These are phyloP conservation scores for Ceratocystiopsis brevicomis DNA, from an alignment of 2,329 filamentous ascomycete species.

Conservation along the genomic window DNA sequence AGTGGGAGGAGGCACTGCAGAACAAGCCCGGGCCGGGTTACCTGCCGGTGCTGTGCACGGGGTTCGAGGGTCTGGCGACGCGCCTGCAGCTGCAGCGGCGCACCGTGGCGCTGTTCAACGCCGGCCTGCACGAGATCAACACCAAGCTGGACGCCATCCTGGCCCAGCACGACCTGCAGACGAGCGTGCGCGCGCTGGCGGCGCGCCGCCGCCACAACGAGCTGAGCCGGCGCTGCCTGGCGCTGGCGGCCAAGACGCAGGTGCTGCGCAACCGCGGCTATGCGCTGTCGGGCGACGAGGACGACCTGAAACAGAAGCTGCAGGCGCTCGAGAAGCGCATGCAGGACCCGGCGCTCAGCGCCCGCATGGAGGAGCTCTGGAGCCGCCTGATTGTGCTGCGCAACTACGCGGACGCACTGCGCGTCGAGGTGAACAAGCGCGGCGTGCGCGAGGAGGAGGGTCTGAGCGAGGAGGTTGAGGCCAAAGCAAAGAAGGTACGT, in stretches of 20 bases:
- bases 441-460: slow-evolving; percentile 35
- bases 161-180: slow-evolving; percentile 57
- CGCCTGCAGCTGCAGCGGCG: slow-evolving; percentile 54
- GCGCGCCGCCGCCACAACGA: slow-evolving; percentile 54
- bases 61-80: slow-evolving; percentile 52
- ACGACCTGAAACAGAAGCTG: slow-evolving; percentile 56
- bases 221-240: slow-evolving; percentile 53
- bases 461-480: slow-evolving; percentile 50
- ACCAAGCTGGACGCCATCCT: slow-evolving; percentile 52
- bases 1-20: slow-evolving; percentile 69
- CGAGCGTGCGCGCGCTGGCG: slow-evolving; percentile 53
- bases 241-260: slow-evolving; percentile 62
- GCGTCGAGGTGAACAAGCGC: slow-evolving; percentile 54
- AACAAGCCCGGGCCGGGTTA: slow-evolving; percentile 60
- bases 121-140: slow-evolving; percentile 63
- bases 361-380: slow-evolving; percentile 71
- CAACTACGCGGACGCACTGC: slow-evolving; percentile 52
- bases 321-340: slow-evolving; percentile 48
- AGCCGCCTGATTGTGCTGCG: slow-evolving; percentile 58
- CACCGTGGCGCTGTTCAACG: slow-evolving; percentile 50
- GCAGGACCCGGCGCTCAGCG: slow-evolving; percentile 55
- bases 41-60: slow-evolving; percentile 58
- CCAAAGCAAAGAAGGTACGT: slow-evolving; percentile 55
- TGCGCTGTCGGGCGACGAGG: slow-evolving; percentile 60
- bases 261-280: slow-evolving; percentile 67